phyloP scores from a whole-genome alignment of 139 green algal species.

The Pycnococcus provasolii region DNA sequence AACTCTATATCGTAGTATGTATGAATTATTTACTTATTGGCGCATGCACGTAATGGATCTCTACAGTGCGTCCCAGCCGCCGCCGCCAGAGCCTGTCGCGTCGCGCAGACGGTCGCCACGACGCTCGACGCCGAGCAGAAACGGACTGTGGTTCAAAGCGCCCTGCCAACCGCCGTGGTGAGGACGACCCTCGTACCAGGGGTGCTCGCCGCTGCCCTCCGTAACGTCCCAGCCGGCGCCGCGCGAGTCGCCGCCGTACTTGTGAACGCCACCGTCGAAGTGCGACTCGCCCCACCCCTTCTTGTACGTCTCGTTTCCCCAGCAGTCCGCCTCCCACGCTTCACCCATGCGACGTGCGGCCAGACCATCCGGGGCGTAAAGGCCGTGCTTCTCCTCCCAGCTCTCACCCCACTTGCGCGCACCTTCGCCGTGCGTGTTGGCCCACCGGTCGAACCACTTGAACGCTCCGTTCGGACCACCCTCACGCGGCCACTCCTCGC shows the following conservation, averaged over 20 bases:
- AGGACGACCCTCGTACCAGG: too few relatives aligned
- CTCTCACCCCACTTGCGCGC: conserved; percentile 6
- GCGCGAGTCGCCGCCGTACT: conserved; percentile 15
- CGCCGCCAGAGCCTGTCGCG: too few relatives aligned
- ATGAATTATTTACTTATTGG: too few relatives aligned
- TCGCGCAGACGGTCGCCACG: too few relatives aligned
- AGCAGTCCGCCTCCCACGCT: not conserved
- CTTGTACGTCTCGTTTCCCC: not conserved
- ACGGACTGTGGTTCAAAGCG: too few relatives aligned
- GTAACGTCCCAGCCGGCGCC: conserved; percentile 16
- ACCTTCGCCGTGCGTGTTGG: not conserved
- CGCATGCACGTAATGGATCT: too few relatives aligned
- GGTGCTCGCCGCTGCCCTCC: conserved; percentile 2
- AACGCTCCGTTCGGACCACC: conserved; percentile 1
- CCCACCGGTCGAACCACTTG: conserved; percentile 13
- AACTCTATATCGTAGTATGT: too few relatives aligned
- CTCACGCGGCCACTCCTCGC: conserved; percentile 11
- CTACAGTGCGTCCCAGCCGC: too few relatives aligned
- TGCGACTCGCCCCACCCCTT: conserved; percentile 22
- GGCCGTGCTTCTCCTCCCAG: not conserved
- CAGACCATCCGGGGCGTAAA: not conserved
- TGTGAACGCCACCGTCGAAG: conserved; percentile 17
- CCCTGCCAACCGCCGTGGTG: too few relatives aligned
- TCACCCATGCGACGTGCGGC: not conserved
- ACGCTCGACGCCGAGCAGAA: too few relatives aligned